phyloP scores from a whole-genome alignment of 148 eudicot species.

The Cornus kousa region DNA sequence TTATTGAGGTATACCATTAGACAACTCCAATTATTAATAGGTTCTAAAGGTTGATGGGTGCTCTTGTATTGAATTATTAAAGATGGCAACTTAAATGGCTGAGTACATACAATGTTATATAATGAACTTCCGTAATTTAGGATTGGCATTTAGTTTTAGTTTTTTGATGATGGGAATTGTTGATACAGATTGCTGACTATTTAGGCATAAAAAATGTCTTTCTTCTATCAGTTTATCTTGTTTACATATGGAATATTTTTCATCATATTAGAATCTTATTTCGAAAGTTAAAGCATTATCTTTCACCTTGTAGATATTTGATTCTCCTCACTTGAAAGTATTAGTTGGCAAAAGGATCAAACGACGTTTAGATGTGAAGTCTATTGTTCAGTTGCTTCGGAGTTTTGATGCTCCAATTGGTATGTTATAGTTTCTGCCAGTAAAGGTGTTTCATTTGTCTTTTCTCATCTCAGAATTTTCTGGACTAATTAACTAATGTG shows the following conservation, averaged over 20 bases:
- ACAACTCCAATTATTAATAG: no score
- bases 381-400: constrained; percentile 68
- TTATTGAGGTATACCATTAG: no score
- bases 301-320: constrained; percentile 64
- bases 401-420: constrained; percentile 82
- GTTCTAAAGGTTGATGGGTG: no score
- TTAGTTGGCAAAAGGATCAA: constrained; percentile 60
- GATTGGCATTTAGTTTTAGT: not conserved
- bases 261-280: not conserved
- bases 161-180: not conserved
- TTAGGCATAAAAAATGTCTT: not conserved
- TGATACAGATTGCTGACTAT: not conserved
- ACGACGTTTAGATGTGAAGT: constrained; percentile 75
- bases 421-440: constrained; percentile 21
- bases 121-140: not conserved
- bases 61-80: no score
- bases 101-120: no score
- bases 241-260: not conserved
- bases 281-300: not conserved
- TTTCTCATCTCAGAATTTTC: not conserved
- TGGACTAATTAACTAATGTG: not conserved
- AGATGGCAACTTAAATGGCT: no score
- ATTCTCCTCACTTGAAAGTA: constrained; percentile 71
- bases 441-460: constrained; percentile 2
- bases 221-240: not conserved